Evolutionary conservation across 2,329 filamentous ascomycete genomes (phyloP), one percentile per base, ranked within the genome.

Genomic region (Xylariomycetidae sp.): DNA sequence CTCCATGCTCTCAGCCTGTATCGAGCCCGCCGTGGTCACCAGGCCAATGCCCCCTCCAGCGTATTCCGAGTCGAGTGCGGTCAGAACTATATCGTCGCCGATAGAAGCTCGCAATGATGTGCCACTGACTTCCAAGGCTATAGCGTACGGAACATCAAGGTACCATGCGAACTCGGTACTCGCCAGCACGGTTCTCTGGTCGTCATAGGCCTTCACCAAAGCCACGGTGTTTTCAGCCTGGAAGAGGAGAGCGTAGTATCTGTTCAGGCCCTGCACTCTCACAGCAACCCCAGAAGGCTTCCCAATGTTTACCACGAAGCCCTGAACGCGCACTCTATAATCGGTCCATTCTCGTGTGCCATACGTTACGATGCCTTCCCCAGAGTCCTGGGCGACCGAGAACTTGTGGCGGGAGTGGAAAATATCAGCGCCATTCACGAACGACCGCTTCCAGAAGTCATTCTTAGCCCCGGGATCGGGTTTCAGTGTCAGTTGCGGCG

Each of bases 331-430:
- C 7, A 44, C 41, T 0, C 27, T 34, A 34, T 61, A 60, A 26
- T 54, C 44, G 3, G 25, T 35, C 57, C 57, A 61, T 6, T 57
- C 54, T 2, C 56, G 43, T 10, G 56, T 60, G 3, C 58, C 59
- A 8, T 56, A 49, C 27, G 31, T 45, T 2, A 59, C 36, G 3
- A 60, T 36, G 1, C 57, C 59, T 25, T 60, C 51, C 3, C 50
- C 55, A 1, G 23, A 4, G 31, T 58, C 51, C 25, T 59, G 49
- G 7, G 50, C 51, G 7, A 57, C 36, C 8, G 40, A 36, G 28
- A 58, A 52, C 1, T 26, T 33, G 7, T 38, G 42, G 8, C 42
- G 42, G 6, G 43, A 33, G n/a, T 42, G 35, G 33, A 51, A 49
- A 7, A 29, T 31, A 31, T 50, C 49, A 12, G 45, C 44, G 16